Evolutionary conservation across 441 rosid genomes (phyloP).

Genomic region (Sinapis alba): DNA sequence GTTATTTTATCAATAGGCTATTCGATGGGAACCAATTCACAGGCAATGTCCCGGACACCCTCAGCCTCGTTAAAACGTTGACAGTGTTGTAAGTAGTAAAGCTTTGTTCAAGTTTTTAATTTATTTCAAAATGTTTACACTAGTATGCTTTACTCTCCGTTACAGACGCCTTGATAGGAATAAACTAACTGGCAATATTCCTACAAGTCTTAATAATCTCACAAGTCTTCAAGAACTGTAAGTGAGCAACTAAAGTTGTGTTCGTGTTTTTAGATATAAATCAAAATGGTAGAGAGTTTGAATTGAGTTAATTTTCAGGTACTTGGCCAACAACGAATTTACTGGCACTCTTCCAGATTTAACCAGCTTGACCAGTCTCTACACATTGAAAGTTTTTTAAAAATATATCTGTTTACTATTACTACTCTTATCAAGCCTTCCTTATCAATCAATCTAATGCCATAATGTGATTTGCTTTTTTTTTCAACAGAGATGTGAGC

Average conservation of each 20-base stretch:
- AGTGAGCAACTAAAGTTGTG: constrained; percentile 33
- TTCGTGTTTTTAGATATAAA: neutral
- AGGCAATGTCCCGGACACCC: constrained; percentile 60
- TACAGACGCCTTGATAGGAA: constrained; percentile 79
- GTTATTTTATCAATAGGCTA: constrained; percentile 47
- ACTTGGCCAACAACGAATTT: constrained; percentile 63
- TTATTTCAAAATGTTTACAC: neutral
- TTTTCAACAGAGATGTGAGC: constrained; percentile 76
- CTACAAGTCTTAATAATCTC: constrained; percentile 60
- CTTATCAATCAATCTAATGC: neutral
- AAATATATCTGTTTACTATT: neutral
- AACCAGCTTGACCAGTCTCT: constrained; percentile 51
- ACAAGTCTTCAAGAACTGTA: constrained; percentile 58
- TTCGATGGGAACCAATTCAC: constrained; percentile 63
- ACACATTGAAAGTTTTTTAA: constrained; percentile 59
- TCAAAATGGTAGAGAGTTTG: neutral
- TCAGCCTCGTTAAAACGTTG: constrained; percentile 59
- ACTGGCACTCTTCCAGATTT: constrained; percentile 69
- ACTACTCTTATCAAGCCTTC: neutral
- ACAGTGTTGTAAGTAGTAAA: constrained; percentile 68
- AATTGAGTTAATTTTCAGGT: constrained; percentile 47
- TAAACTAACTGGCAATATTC: constrained; percentile 50
- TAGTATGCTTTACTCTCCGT: neutral
- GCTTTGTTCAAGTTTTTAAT: neutral
- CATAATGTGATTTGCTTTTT: neutral